Evolutionary conservation across 73 alveolate species (phyloP), one percentile per base, ranked within the genome.

Genomic region (Symbiodinium natans): DNA sequence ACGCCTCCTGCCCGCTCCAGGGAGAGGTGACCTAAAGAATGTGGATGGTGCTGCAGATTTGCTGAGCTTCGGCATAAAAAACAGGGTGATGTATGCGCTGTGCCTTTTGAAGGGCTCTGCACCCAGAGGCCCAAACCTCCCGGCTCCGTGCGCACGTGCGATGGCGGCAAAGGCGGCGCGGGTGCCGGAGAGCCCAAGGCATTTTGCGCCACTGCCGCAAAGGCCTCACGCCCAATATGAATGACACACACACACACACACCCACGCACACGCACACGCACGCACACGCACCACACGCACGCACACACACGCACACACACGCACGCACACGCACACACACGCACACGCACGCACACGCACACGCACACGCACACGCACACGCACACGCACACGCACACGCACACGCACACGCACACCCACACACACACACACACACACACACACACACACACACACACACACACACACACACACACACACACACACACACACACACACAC

Each of bases 91-190:
- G n/a, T 46, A 13, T 13, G 59, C 59, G 59, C 59, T 19, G 17
- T 46, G 59, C 56, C 19, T 43, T 43, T 43, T 43, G 17, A 46
- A 46, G 59, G 25, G 59, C 25, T 21, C 17, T 21, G 17, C 59
- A 13, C 59, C 59, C 5, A 21, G 9, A 1, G 59, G 59, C 6
- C n/a, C 68, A 3, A 5, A 36, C 80, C 80, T 63, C 38, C 33
- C 9, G 80, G 80, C 80, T 63, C 80, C 33, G 80, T 63, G 80
- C 80, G 80, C 80, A 63, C 80, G 36, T 63, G 80, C 38, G 80
- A 23, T 4, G 80, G 75, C 34, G 34, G 75, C 31, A 31, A 15
- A 25, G 75, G 75, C 34, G 27, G 80, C 80, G 80, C 11, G 10
- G 80, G 38, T 3, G 29, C 36, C 36, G 80, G 38, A 23, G 80